Evolutionary conservation across 2,329 filamentous ascomycete species (phyloP).

Genomic region (Botrytis aclada): DNA sequence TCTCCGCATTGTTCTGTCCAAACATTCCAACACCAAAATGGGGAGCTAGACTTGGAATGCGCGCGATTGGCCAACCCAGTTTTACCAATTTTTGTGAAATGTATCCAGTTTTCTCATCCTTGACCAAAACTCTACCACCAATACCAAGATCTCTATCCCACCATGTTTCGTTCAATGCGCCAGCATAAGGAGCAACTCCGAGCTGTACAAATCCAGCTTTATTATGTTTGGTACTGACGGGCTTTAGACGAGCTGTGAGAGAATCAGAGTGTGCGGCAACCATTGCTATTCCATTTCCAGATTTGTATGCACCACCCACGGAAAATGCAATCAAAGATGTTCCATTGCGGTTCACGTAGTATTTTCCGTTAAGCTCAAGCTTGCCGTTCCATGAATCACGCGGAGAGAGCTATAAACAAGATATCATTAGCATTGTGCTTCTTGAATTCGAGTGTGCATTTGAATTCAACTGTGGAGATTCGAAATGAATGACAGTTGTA

Average conservation of each 20-base stretch:
- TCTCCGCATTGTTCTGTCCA: constrained; percentile 75
- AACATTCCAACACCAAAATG: constrained; percentile 82
- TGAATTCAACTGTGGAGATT: neutral
- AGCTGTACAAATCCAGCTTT: constrained; percentile 86
- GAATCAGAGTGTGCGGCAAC: constrained; percentile 92
- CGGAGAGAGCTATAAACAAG: constrained; percentile 59
- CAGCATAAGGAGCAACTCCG: constrained; percentile 89
- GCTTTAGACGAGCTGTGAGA: constrained; percentile 86
- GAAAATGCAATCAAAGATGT: constrained; percentile 82
- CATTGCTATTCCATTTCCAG: constrained; percentile 84
- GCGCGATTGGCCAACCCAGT: constrained; percentile 90
- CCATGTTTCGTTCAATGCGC: constrained; percentile 84
- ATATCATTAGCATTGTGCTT: neutral
- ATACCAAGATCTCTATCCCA: constrained; percentile 95
- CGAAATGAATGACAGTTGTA: constrained; percentile 10
- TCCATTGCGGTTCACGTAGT: constrained; percentile 82
- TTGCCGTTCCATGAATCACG: constrained; percentile 73
- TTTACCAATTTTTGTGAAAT: constrained; percentile 81
- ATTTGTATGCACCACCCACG: constrained; percentile 74
- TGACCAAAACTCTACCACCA: constrained; percentile 83
- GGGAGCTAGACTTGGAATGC: constrained; percentile 85
- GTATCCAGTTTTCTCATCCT: constrained; percentile 68
- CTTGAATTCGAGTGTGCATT: neutral
- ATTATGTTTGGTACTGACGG: constrained; percentile 78
- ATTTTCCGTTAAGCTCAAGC: constrained; percentile 78